Evolutionary conservation across 805 yeast genomes (phyloP), one percentile per base, ranked within the genome.

Genomic region (Kodamaea lidongshanica): DNA sequence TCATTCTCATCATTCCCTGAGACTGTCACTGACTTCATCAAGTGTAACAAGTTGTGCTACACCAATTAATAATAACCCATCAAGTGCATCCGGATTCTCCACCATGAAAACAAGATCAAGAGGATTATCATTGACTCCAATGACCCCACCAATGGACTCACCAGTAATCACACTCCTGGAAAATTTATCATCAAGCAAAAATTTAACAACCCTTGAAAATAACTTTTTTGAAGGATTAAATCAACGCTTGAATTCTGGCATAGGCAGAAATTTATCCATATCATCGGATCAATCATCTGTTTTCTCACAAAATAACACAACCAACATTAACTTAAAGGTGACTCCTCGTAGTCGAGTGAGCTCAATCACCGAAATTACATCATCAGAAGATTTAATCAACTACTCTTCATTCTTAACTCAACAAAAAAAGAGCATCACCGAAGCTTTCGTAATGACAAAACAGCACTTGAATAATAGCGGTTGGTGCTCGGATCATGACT

Each of bases 401-500:
- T 64, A 55, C 40, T 53, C 49, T 38, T 35, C 41, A 9, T 63
- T 52, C 37, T 46, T 63, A 33, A 46, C 40, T 14, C 46, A 52
- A 32, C 65, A 61, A 40, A 61, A 58, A 37, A 44, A 42, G 25
- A 45, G 56, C 5, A 52, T 60, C 7, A 45, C 40, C 19, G 56
- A 55, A 10, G 63, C 65, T 3, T 63, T 49, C 38, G 56, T 49
- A 21, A 38, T 46, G 15, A 56, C 69, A 12, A 55, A 45, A 30
- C 39, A 44, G 23, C 50, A 58, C 29, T 50, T 64, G 31, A 33
- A 36, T 16, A 50, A 48, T 25, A 52, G 60, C 19, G 70, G 70
- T 2, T 64, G 70, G 70, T 62, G 68, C 39, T 60, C 66, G 3
- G 45, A 38, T 24, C 57, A 60, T 37, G 69, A 64, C 43, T 49